Evolutionary conservation across 257 asterid genomes (phyloP).

Genomic region (Sherardia arvensis): DNA sequence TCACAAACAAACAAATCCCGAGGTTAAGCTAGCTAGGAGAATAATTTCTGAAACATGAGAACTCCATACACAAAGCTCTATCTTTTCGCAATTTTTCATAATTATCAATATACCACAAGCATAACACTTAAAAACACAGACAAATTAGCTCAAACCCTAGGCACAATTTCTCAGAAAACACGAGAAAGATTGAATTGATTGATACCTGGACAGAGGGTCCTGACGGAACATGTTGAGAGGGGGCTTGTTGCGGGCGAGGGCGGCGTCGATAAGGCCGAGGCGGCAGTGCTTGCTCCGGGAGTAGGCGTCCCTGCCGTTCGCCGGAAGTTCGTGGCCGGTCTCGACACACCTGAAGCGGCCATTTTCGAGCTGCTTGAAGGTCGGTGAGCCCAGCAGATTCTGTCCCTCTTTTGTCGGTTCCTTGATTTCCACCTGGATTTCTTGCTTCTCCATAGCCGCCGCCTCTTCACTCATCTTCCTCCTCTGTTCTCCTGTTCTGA

Average conservation of each 20-base stretch:
- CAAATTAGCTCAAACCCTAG: background rate
- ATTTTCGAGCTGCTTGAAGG: constrained; percentile 50
- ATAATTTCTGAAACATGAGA: no score
- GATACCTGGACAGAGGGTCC: constrained; percentile 69
- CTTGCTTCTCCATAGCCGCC: constrained; percentile 49
- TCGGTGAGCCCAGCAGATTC: constrained; percentile 63
- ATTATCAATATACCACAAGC: background rate
- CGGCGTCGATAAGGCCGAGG: constrained; percentile 75
- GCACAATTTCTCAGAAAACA: background rate
- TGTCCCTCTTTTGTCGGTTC: constrained; percentile 41
- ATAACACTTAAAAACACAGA: background rate
- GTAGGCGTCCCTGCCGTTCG: constrained; percentile 59
- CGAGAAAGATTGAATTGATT: background rate
- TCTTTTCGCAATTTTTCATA: background rate
- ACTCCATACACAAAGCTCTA: no score
- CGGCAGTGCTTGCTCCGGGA: constrained; percentile 80
- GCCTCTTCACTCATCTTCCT: background rate
- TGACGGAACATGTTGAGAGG: constrained; percentile 86
- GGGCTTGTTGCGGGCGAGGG: constrained; percentile 52
- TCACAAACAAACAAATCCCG: no score
- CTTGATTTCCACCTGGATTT: constrained; percentile 23
- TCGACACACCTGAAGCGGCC: constrained; percentile 80
- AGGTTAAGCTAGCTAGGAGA: no score
- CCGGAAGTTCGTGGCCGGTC: constrained; percentile 94
- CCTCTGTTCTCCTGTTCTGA: background rate